Evolutionary conservation across 2,329 filamentous ascomycete genomes (phyloP).

Genomic region (Westerdykella aurantiaca): DNA sequence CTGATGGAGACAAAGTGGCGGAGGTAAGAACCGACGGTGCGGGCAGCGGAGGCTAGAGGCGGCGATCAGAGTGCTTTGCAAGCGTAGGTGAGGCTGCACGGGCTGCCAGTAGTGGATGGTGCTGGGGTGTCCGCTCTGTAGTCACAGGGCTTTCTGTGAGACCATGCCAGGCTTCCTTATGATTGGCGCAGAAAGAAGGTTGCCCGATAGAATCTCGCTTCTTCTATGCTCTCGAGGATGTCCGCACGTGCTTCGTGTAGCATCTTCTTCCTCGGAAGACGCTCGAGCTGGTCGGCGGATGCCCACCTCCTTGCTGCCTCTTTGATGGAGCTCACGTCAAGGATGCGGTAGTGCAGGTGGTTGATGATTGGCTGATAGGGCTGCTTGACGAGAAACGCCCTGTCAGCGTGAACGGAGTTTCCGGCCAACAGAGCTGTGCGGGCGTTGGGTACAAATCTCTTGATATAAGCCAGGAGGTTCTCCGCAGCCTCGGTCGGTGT

Average conservation of each 20-base stretch:
- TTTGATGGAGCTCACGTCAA: conserved; percentile 90
- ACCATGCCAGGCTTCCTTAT: not conserved
- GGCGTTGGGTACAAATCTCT: conserved; percentile 60
- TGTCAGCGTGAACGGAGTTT: conserved; percentile 89
- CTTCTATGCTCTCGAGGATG: conserved; percentile 90
- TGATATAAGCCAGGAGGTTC: conserved; percentile 71
- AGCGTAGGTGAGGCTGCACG: too few relatives aligned
- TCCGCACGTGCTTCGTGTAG: conserved; percentile 81
- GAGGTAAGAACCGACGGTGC: too few relatives aligned
- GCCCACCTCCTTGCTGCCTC: conserved; percentile 84
- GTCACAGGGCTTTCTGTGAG: too few relatives aligned
- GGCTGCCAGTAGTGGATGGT: too few relatives aligned
- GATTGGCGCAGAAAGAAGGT: conserved; percentile 52
- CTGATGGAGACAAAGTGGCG: too few relatives aligned
- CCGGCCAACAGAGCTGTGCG: conserved; percentile 73
- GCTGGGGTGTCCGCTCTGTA: too few relatives aligned
- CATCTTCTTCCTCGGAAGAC: conserved; percentile 65
- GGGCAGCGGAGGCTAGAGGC: too few relatives aligned
- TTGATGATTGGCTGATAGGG: conserved; percentile 70
- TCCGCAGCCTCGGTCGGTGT: conserved; percentile 67
- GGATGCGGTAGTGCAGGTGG: conserved; percentile 80
- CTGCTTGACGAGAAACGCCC: conserved; percentile 66
- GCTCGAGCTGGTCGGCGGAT: conserved; percentile 52
- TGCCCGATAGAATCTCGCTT: conserved; percentile 77
- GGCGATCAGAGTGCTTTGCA: too few relatives aligned